These are phyloP conservation scores for Teratosphaeria gauchensis DNA, from an alignment of 2,329 filamentous ascomycete genomes.

Conservation along the genomic window DNA sequence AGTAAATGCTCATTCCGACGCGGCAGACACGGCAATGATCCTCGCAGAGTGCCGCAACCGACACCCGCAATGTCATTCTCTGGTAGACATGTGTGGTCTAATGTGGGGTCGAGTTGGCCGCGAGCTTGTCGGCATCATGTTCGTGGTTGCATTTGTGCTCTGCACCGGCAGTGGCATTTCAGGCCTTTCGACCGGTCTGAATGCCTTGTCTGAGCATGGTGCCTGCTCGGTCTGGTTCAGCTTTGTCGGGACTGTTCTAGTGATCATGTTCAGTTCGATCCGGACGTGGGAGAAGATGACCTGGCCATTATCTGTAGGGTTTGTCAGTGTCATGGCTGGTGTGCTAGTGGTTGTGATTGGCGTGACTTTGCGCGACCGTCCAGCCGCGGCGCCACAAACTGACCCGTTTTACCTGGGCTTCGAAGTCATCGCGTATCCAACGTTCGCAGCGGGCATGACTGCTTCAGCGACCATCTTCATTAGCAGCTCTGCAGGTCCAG, in stretches of 20 bases:
- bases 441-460: slow-evolving; percentile 49
- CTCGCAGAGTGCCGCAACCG: too few relatives aligned
- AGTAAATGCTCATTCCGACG: too few relatives aligned
- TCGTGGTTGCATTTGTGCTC: slow-evolving; percentile 48
- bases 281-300: slow-evolving; percentile 39
- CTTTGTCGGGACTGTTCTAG: slow-evolving; percentile 9
- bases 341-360: slow-evolving; percentile 32
- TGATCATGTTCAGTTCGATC: slow-evolving; percentile 9
- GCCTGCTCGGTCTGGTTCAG: slow-evolving; percentile 48
- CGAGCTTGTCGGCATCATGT: slow-evolving; percentile 46
- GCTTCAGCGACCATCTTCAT: slow-evolving; percentile 50
- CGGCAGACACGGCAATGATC: too few relatives aligned
- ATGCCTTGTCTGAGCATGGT: slow-evolving; percentile 49
- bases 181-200: slow-evolving; percentile 48
- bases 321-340: slow-evolving; percentile 38
- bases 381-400: slow-evolving; percentile 49
- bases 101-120: too few relatives aligned
- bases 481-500: slow-evolving; percentile 47
- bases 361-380: slow-evolving; percentile 46
- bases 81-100: too few relatives aligned
- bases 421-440: slow-evolving; percentile 44
- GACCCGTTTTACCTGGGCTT: slow-evolving; percentile 51
- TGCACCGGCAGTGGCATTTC: slow-evolving; percentile 48
- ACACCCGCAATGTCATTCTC: too few relatives aligned
- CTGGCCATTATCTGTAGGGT: slow-evolving; percentile 48